A percentile compares a stretch with the other conserved stretches of the same genome.
Evolutionary conservation across 768 basidiomycete species (phyloP).

Genomic region (Leucogyrophana mollusca): DNA sequence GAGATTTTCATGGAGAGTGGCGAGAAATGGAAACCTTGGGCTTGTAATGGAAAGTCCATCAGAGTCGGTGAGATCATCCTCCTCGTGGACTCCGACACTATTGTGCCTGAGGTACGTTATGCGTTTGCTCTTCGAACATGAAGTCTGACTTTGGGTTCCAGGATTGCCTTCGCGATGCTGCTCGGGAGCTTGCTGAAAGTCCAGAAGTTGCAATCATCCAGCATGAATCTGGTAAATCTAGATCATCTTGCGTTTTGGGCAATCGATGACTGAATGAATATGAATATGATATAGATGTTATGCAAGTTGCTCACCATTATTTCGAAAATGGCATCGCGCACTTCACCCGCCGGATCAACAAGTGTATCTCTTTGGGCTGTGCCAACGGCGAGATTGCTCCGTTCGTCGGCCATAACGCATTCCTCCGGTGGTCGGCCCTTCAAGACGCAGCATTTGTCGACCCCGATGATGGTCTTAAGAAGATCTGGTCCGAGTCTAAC

Average conservation of each 20-base stretch:
- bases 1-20: conserved; percentile 64
- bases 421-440: conserved; percentile 80
- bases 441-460: conserved; percentile 79
- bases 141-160: conserved; percentile 16
- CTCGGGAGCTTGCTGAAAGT: conserved; percentile 72
- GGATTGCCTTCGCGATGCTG: conserved; percentile 87
- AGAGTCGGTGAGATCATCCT: conserved; percentile 80
- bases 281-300: conserved; percentile 51
- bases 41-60: conserved; percentile 69
- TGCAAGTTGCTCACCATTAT: conserved; percentile 82
- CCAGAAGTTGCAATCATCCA: conserved; percentile 87
- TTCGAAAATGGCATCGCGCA: conserved; percentile 86
- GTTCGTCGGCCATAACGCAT: conserved; percentile 81
- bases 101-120: conserved; percentile 64
- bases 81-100: conserved; percentile 77
- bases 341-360: conserved; percentile 82
- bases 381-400: conserved; percentile 71
- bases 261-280: background rate
- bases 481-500: conserved; percentile 83
- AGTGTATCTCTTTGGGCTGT: conserved; percentile 69
- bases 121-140: background rate
- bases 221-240: conserved; percentile 63
- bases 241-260: conserved; percentile 9
- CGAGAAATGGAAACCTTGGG: conserved; percentile 68
- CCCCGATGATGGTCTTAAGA: conserved; percentile 56